Evolutionary conservation across 1,139 yeast species (phyloP), one percentile per base, ranked within the genome.

Genomic region (Debaryomyces singareniensis): DNA sequence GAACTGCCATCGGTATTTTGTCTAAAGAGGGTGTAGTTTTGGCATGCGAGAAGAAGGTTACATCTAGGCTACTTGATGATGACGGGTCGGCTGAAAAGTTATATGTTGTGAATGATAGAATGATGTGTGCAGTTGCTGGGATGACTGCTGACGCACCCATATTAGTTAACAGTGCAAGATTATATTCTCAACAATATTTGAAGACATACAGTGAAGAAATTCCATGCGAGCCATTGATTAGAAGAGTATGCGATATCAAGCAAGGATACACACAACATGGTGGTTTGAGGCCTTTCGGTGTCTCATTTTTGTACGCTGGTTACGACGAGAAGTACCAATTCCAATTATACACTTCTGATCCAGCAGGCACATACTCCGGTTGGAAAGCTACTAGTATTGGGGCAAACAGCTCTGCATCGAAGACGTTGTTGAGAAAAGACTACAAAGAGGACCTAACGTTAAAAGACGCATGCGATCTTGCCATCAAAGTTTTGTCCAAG

Each of bases 191-290:
- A 58, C 72, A 71, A 44, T 83, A 91, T 56, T 66, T 89, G 47
- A 78, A 83, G 55, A 75, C 84, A 14, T 93, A 86, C 58, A 83
- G 83, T 51, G 96, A 87, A 57, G 86, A 86, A 42, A 84, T 91
- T 33, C 96, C 96, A 13, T 84, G 93, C 41, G 97, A 89, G 55
- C 70, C 80, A 33, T 73, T 93, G 43, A 96, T 93, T 42, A 84
- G 87, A 53, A 71, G 82, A 42, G 71, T 93, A 42, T 87, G 97
- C 61, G 95, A 93, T 58, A 75, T 85, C 42, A 93, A 91, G 60
- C 99, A 93, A 58, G 96, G 97, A 12, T 93, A 93, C 58, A 93
- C 99, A 10, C 99, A 91, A 58, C 95, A 85, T 52, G 99, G 99
- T 51, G 99, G 98, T 27, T 71, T 91, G 51, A 79, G 99, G 59